Percentiles rank a stretch among this genome's conserved stretches.
These are phyloP conservation scores for Lachancea mirantina DNA, from an alignment of 805 yeast species.

Conservation along the genomic window DNA sequence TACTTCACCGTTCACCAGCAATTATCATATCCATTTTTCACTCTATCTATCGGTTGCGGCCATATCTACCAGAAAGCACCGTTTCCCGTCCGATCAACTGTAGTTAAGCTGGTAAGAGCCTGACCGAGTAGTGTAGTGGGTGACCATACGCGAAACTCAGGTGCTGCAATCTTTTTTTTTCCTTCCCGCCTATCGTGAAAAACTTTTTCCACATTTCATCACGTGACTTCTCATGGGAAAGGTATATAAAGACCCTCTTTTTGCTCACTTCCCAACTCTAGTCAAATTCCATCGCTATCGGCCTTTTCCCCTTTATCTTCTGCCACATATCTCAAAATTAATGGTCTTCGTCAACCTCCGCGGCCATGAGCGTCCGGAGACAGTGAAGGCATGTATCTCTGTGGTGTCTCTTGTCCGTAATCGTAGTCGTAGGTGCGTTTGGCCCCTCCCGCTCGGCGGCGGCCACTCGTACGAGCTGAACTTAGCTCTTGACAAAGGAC, in stretches of 20 bases:
- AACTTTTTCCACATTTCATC: conserved; percentile 1
- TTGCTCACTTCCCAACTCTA: background rate
- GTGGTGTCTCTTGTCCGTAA: too few species aligned
- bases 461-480: too few species aligned
- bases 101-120: conserved; percentile 53
- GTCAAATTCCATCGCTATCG: background rate
- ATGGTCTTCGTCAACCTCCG: too few species aligned
- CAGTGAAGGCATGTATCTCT: too few species aligned
- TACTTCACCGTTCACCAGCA: too few species aligned
- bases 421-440: too few species aligned
- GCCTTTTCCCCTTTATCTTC: conserved; percentile 1
- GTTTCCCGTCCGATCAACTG: conserved; percentile 58
- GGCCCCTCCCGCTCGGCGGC: too few species aligned
- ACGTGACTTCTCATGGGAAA: conserved; percentile 1
- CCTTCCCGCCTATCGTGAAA: background rate
- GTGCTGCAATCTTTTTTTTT: conserved; percentile 43
- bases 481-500: too few species aligned
- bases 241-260: conserved; percentile 3
- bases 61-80: conserved; percentile 54
- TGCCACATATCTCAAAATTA: too few species aligned
- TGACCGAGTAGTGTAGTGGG: conserved; percentile 52
- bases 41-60: conserved; percentile 41
- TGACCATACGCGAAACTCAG: conserved; percentile 53
- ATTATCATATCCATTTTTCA: too few species aligned
- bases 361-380: too few species aligned